Conservation (phyloP, 768 basidiomycete genomes). For the Sporobolomyces roseus region DNA sequence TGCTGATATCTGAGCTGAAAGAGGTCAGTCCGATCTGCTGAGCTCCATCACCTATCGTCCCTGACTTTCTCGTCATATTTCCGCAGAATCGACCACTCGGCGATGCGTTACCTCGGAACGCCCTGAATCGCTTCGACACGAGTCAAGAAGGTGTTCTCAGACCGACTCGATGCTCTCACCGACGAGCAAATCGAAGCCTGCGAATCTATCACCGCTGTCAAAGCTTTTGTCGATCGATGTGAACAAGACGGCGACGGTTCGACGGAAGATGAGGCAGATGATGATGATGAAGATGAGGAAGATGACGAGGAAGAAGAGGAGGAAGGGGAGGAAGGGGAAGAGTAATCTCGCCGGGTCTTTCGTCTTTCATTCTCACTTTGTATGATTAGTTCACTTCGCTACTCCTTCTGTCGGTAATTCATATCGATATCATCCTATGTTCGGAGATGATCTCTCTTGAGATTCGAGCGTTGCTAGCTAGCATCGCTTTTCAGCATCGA, state of each 20-base stretch:
- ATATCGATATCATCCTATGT: slow-evolving; percentile 1
- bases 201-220: slow-evolving; percentile 8
- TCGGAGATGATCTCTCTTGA: too few relatives aligned
- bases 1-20: slow-evolving; percentile 61
- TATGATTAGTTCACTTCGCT: not conserved
- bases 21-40: slow-evolving; percentile 52
- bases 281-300: slow-evolving; percentile 8
- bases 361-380: not conserved
- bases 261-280: slow-evolving; percentile 14
- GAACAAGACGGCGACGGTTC: slow-evolving; percentile 13
- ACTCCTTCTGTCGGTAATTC: not conserved
- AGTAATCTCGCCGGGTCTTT: not conserved
- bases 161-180: slow-evolving; percentile 19
- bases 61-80: slow-evolving; percentile 43
- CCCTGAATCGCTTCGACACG: slow-evolving; percentile 67
- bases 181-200: slow-evolving; percentile 22
- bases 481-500: too few relatives aligned
- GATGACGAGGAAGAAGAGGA: slow-evolving; percentile 13
- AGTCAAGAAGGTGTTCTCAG: slow-evolving; percentile 53
- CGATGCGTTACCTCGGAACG: slow-evolving; percentile 63
- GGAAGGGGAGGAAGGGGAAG: slow-evolving; percentile 18
- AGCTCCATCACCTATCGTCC: slow-evolving; percentile 31
- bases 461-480: too few relatives aligned
- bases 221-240: slow-evolving; percentile 7
- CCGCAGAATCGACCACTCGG: slow-evolving; percentile 60